Evolutionary conservation across 139 green algal species (phyloP).

Genomic region (Coelastrella sp.): DNA sequence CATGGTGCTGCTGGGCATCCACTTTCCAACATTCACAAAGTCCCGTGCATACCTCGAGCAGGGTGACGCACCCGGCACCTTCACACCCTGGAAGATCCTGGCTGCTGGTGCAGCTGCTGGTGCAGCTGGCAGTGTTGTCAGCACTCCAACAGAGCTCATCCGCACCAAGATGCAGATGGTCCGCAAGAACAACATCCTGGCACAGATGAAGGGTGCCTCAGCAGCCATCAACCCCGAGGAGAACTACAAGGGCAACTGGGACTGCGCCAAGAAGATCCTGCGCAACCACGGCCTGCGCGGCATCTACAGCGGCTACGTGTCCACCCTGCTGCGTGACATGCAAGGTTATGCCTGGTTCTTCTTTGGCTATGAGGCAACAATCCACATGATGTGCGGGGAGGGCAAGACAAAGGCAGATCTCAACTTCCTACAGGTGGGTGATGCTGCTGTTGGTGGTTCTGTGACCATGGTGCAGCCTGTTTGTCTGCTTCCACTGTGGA

Average conservation of each 20-base stretch:
- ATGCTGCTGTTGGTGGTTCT: too few relatives aligned
- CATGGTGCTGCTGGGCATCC: slow-evolving; percentile 63
- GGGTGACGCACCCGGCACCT: slow-evolving; percentile 26
- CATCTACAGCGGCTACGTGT: slow-evolving; percentile 61
- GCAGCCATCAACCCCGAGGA: slow-evolving; percentile 42
- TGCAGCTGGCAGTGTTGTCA: slow-evolving; percentile 52
- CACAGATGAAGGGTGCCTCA: slow-evolving; percentile 45
- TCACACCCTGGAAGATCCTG: slow-evolving; percentile 47
- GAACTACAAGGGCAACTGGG: slow-evolving; percentile 58
- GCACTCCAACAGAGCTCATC: slow-evolving; percentile 54
- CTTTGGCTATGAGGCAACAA: slow-evolving; percentile 62
- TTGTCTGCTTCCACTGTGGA: too few relatives aligned
- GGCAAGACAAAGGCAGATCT: slow-evolving; percentile 62
- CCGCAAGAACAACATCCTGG: slow-evolving; percentile 49
- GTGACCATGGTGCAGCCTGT: too few relatives aligned
- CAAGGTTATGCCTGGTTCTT: slow-evolving; percentile 70
- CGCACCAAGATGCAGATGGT: slow-evolving; percentile 63
- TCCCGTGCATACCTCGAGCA: slow-evolving; percentile 47
- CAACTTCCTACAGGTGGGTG: slow-evolving; percentile 47
- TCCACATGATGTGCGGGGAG: slow-evolving; percentile 51
- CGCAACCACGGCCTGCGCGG: slow-evolving; percentile 54
- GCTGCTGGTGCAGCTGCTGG: slow-evolving; percentile 53
- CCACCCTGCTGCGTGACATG: slow-evolving; percentile 60
- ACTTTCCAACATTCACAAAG: slow-evolving; percentile 56
- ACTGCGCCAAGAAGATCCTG: slow-evolving; percentile 61